Percentiles rank a stretch among this genome's conserved stretches.
phyloP scores from a whole-genome alignment of 2,329 filamentous ascomycete species.

The Ophidiomyces ophidiicola region DNA sequence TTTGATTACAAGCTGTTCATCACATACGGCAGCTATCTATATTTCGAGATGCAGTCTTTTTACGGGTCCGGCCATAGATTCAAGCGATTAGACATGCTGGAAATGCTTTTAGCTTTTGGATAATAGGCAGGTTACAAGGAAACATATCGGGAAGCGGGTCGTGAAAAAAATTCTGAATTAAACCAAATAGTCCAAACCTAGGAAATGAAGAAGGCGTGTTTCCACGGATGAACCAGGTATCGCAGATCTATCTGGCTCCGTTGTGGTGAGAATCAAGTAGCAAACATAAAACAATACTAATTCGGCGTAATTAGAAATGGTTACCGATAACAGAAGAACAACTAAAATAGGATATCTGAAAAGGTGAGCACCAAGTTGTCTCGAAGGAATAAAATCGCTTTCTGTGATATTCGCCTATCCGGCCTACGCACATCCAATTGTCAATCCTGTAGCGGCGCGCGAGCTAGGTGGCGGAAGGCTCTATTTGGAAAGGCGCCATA shows the following conservation, averaged over 20 bases:
- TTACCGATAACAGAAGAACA: conserved; percentile 10
- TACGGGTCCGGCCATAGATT: no score
- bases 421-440: background rate
- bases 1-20: background rate
- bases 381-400: conserved; percentile 5
- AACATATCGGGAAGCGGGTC: background rate
- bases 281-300: conserved; percentile 7
- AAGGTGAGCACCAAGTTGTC: conserved; percentile 7
- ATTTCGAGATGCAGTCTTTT: no score
- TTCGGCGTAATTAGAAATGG: conserved; percentile 4
- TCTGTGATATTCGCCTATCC: background rate
- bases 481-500: background rate
- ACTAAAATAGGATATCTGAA: conserved; percentile 8
- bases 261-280: background rate
- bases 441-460: background rate
- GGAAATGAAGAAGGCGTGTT: conserved; percentile 4
- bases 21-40: no score
- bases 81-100: no score
- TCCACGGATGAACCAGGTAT: conserved; percentile 4
- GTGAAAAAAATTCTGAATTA: conserved; percentile 4
- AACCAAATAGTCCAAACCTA: conserved; percentile 8
- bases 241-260: conserved; percentile 2
- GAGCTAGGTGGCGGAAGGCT: background rate
- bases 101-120: no score
- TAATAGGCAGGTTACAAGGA: background rate